These are phyloP conservation scores for Aspergillus awamori DNA, from an alignment of 2,329 filamentous ascomycete genomes.

Conservation along the genomic window DNA sequence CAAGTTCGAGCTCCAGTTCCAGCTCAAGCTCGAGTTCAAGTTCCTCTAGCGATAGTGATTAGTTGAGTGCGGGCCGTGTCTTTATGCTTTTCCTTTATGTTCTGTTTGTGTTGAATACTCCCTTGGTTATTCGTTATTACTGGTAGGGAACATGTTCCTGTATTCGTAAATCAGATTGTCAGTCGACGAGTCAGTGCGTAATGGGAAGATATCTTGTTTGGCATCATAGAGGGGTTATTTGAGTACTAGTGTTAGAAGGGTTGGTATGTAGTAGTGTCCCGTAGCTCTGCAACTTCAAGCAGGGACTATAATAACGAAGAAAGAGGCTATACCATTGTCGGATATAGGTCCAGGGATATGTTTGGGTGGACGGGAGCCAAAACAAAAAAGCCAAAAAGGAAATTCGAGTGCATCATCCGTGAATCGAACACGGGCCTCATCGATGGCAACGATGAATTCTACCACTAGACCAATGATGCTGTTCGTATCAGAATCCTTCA, in stretches of 20 bases:
- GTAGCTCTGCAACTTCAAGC: too few species aligned
- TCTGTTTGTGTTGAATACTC: not conserved
- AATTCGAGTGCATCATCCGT: constrained; percentile 44
- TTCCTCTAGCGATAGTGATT: constrained; percentile 8
- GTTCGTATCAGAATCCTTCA: not conserved
- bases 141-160: too few species aligned
- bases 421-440: constrained; percentile 52
- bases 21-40: constrained; percentile 27
- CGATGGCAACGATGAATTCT: constrained; percentile 52
- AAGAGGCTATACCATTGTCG: too few species aligned
- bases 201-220: too few species aligned
- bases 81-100: not conserved
- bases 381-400: not conserved
- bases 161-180: too few species aligned
- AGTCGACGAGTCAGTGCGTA: too few species aligned
- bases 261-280: too few species aligned
- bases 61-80: not conserved
- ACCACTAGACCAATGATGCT: constrained; percentile 51
- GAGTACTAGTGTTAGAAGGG: too few species aligned
- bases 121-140: not conserved
- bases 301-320: too few species aligned
- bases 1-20: constrained; percentile 18
- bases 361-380: not conserved
- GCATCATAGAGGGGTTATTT: too few species aligned
- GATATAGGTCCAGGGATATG: not conserved